Base-by-base conservation (phyloP, 2,329 filamentous ascomycete genomes). In the Colletotrichum chlorophyti region DNA sequence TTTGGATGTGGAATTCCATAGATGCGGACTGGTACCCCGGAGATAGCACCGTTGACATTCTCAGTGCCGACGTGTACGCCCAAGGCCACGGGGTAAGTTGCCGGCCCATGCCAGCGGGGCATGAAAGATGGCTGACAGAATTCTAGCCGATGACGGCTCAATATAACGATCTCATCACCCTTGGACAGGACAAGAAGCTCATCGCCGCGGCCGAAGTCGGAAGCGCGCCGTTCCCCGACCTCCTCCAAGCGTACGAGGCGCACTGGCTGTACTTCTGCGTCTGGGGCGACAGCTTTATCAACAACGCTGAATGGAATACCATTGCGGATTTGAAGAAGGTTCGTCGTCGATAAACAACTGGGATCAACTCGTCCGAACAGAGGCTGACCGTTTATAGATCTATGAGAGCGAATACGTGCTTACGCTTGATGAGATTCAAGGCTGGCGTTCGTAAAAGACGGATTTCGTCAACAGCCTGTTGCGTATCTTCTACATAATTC, bases 1-100 rank as follows among this genome's bases (percentile, higher is more conserved):
- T 82, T 43, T 82, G 79, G 79, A 68, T 79, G 7, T 81, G 79
- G 79, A 82, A 82, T 65, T 79, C 76, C 0, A 68, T 81, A 0
- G 63, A 64, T 3, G 64, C 70, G 1, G 72, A 69, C 15, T 82
- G 79, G 79, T 82, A 82, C 58, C 79, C 79, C 0, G 79, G 79
- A 1, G 72, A 74, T 52, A 70, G 69, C 4, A 73, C 72, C 3
- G 77, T 81, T 0, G 79, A 81, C 63, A 75, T 82, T 10, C 68
- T 81, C 0, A 74, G 71, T 38, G 76, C 77, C 1, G 79, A 82
- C 61, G 74, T 75, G 3, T 82, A 81, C 62, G 68, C 71, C 2
- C 68, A 77, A 40, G 74, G 74, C 41, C 76, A 79, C 48, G 77
- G 77, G 4, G 75, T 75, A 65, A 66, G 72, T 68, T 10, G n/a